Percentiles rank a stretch among this genome's conserved stretches.
Conservation (phyloP, 768 basidiomycete species). For the Russula sp. region DNA sequence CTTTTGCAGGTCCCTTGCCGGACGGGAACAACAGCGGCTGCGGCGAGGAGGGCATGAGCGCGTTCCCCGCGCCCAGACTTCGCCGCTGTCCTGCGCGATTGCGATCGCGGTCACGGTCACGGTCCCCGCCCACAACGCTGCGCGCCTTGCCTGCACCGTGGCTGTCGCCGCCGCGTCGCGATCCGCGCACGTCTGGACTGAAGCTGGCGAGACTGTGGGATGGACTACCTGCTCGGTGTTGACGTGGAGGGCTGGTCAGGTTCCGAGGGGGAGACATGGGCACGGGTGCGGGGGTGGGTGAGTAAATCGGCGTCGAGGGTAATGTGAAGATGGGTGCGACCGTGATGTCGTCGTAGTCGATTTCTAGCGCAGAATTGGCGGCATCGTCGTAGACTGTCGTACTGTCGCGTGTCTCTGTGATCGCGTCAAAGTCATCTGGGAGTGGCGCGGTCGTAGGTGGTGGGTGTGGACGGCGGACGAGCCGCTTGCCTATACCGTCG, state of each 20-base stretch:
- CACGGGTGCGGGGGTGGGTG: background rate
- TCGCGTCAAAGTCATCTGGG: slow-evolving; percentile 44
- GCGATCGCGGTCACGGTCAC: slow-evolving; percentile 7
- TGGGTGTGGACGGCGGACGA: slow-evolving; percentile 41
- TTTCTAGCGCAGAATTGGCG: slow-evolving; percentile 23
- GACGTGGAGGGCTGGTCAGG: slow-evolving; percentile 5
- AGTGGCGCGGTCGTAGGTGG: slow-evolving; percentile 43
- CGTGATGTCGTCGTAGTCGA: slow-evolving; percentile 29
- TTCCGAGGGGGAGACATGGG: slow-evolving; percentile 7
- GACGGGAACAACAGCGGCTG: background rate
- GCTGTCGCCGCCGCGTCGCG: slow-evolving; percentile 1
- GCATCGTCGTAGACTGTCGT: slow-evolving; percentile 27
- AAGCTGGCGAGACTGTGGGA: slow-evolving; percentile 21
- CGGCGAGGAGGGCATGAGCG: background rate
- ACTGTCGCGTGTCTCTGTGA: slow-evolving; percentile 31
- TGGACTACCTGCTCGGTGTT: slow-evolving; percentile 22
- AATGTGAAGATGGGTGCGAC: slow-evolving; percentile 10
- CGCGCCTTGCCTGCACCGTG: slow-evolving; percentile 22
- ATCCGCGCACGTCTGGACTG: slow-evolving; percentile 4
- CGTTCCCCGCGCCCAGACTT: slow-evolving; percentile 17
- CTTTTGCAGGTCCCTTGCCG: slow-evolving; percentile 28
- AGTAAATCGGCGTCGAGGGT: background rate
- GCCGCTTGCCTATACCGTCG: slow-evolving; percentile 39
- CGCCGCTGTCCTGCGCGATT: slow-evolving; percentile 2
- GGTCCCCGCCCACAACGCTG: slow-evolving; percentile 23